Evolutionary conservation across 371 early-diverging fungal genomes (phyloP), one percentile per base, ranked within the genome.

Genomic region (Apophysomyces trapeziformis): DNA sequence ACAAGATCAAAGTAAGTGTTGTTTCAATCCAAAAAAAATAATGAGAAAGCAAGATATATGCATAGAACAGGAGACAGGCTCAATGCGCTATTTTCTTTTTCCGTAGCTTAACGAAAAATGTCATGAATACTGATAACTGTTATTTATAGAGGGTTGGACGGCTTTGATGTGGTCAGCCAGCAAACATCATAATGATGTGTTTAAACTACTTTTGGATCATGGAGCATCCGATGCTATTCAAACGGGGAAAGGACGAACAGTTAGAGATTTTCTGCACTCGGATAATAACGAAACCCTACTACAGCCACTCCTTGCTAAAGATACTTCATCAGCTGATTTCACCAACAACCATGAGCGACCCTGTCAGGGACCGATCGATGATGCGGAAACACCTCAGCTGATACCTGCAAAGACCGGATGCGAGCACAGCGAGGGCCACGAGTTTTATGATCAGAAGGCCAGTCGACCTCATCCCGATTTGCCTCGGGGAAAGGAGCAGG

Each of bases 111-210:
- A 26, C 26, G 1, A 26, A 26, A 26, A 26, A 26, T 26, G 1
- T 26, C 26, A 26, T 26, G 41, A 1, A 41, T 11, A 41, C 41
- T 11, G 41, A 41, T 13, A 41, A 41, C 5, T 8, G 4, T 41
- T 61, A 57, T 43, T 70, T 36, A 38, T 72, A 89, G 92, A 86
- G 64, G 97, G 97, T 16, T 97, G 97, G 97, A 93, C 96, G 26
- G 91, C 96, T 21, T 82, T 96, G 44, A 85, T 95, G 78, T 97
- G 97, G 97, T 95, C 95, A 4, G 87, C 89, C 58, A 86, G 88
- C 61, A 93, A 91, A 73, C 80, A 88, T 58, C 89, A 93, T 74
- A 79, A 81, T 35, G 75, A 76, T 12, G 76, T 87, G 46, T 90
- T 91, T 37, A 75, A 82, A 57, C 56, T 90, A 32, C 79, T 96